These are phyloP conservation scores for Papiliotrema fonsecae DNA, from an alignment of 1,284 basidiomycete species.

Conservation along the genomic window DNA sequence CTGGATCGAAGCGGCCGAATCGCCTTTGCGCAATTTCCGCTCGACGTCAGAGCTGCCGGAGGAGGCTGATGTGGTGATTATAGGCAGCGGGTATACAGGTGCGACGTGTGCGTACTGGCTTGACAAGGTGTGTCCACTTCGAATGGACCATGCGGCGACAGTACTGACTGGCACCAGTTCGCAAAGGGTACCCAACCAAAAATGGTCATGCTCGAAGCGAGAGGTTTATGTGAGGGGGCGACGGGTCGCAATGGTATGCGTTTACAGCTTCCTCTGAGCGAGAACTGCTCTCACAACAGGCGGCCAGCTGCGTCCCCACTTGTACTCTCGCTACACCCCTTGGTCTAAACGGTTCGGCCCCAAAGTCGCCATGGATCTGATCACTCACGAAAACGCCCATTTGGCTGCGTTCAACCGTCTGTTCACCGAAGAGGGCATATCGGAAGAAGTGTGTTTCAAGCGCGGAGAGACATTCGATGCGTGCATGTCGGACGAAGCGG, in stretches of 20 bases:
- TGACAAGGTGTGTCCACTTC: constrained; percentile 4
- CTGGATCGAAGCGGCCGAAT: constrained; percentile 16
- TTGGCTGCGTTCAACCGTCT: constrained; percentile 13
- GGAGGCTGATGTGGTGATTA: constrained; percentile 18
- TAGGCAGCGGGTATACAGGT: constrained; percentile 16
- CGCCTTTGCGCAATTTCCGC: constrained; percentile 14
- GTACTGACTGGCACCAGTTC: not conserved
- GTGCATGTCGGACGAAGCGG: constrained; percentile 19
- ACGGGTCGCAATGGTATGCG: constrained; percentile 32
- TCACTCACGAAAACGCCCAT: constrained; percentile 20
- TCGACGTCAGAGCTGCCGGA: constrained; percentile 12
- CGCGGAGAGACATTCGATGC: constrained; percentile 19
- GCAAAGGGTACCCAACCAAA: constrained; percentile 1
- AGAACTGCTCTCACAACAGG: constrained; percentile 7
- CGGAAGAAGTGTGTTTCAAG: constrained; percentile 14
- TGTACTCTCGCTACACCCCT: constrained; percentile 17
- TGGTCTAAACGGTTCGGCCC: constrained; percentile 17
- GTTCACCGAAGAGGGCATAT: constrained; percentile 13
- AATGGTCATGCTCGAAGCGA: constrained; percentile 32
- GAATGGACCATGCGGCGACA: not conserved
- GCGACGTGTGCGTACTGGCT: constrained; percentile 11
- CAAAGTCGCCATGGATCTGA: constrained; percentile 13
- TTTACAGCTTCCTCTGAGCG: not conserved
- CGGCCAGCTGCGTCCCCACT: constrained; percentile 23
- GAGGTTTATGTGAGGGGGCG: constrained; percentile 31